Base-by-base conservation (phyloP, 2,329 filamentous ascomycete species). In the Botrytis aclada region DNA sequence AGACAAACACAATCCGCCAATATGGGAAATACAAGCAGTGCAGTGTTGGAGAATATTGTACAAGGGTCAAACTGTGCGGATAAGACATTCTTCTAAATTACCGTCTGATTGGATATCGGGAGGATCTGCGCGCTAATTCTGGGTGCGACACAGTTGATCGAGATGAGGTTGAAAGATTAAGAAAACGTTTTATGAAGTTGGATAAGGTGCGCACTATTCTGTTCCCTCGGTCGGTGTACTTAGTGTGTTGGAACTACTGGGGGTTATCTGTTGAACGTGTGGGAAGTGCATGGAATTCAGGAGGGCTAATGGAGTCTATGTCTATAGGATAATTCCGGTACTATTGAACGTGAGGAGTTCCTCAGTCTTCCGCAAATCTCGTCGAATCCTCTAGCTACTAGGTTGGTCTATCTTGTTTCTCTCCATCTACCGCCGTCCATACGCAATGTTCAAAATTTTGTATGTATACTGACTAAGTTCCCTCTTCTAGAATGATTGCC, bases 121-220 rank as follows among this genome's bases (percentile, higher is more conserved):
- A 32, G 51, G 62, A 67, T 12, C 8, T 32, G 18, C 41, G 41
- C 45, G 70, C 70, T 72, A 72, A 72, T 72, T 29, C 37, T 56
- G 65, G 47, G 47, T 47, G 51, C 39, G 63, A 58, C 39, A 74
- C 80, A 98, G 95, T 99, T 86, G 93, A 99, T 86, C 92, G 93
- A 83, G 96, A 99, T 80, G 96, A 99, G 84, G 94, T 99, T 74
- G 96, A 98, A 82, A 90, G 96, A 80, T 87, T 99, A 82, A 89
- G 94, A 81, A 99, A 99, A 86, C 90, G 95, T 75, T 99, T 99
- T 82, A 98, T 98, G 95, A 99, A 99, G 85, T 87, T 99, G 74
- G 96, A 99, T 84, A 98, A 98, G 89, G 95, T 96, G 84, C 77
- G 85, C 77, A 66, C 3, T 37, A 37, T 25, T 47, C 37, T 51